Evolutionary conservation across 73 alveolate genomes (phyloP), one percentile per base, ranked within the genome.

Genomic region (Symbiodinium pilosum): DNA sequence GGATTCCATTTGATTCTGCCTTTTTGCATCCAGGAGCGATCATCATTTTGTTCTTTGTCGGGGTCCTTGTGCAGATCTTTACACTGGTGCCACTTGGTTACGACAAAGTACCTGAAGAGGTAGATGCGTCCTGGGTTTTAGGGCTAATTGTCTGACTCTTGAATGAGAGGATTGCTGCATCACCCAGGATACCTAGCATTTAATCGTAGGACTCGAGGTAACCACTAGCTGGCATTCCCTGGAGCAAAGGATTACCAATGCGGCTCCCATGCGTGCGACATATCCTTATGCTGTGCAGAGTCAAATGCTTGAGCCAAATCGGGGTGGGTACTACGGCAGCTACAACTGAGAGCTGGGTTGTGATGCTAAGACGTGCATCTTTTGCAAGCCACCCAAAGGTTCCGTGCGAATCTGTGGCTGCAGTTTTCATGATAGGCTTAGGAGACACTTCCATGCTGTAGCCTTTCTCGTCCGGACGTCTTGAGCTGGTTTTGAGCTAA

Each of bases 21-120:
- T n/a, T n/a, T n/a, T n/a, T n/a, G n/a, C n/a, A n/a, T n/a, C n/a
- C n/a, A n/a, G n/a, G n/a, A n/a, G n/a, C 51, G 81, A 91, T 91
- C 39, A 68, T 91, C 40, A 77, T 44, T 2, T 69, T 91, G 39
- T 41, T 91, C 39, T 91, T 91, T 47, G 77, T 91, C 51, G 97
- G 88, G 0, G 77, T 47, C 32, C 77, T 77, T 64, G 97, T 88
- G 16, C 97, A 91, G 77, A 86, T 86, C 39, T 9, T 91, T 42
- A 91, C 97, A 51, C 38, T 91, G 9, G 32, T 43, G 97, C 40
- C 39, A 34, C 97, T 68, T 24, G 20, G 28, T 47, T 87, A 88
- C 41, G 43, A 59, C 30, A 59, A 14, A 47, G 59, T 14, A 47
- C 59, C 21, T 47, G 59, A 14, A 47, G 59, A 47, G 59, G n/a